Percentiles rank a stretch among this genome's conserved stretches.
Conservation (phyloP, 805 yeast species). For the Ogataea salicorniae region DNA sequence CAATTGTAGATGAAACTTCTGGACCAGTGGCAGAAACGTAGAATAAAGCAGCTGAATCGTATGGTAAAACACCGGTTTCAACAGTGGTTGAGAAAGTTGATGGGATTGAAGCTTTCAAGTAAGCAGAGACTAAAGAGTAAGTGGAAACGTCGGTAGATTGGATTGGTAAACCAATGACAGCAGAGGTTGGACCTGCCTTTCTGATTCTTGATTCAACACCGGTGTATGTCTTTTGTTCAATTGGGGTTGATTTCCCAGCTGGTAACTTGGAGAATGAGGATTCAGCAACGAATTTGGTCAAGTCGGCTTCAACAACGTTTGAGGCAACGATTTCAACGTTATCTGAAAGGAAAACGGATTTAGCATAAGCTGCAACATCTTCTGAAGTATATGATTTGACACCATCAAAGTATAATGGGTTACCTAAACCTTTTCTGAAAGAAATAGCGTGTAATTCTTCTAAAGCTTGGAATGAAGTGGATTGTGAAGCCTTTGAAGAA, state of each 20-base stretch:
- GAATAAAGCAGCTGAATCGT: conserved; percentile 79
- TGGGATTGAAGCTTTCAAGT: conserved; percentile 46
- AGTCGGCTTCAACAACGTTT: conserved; percentile 70
- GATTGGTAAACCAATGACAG: conserved; percentile 79
- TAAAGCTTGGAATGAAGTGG: conserved; percentile 56
- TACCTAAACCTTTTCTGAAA: conserved; percentile 85
- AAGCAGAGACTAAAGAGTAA: conserved; percentile 66
- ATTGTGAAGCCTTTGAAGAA: conserved; percentile 43
- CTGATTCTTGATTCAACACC: conserved; percentile 71
- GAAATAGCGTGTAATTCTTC: conserved; percentile 77
- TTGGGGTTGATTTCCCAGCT: conserved; percentile 40
- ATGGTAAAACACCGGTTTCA: conserved; percentile 52
- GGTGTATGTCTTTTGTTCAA: conserved; percentile 36
- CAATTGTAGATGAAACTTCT: conserved; percentile 42
- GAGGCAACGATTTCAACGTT: conserved; percentile 68
- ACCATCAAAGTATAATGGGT: conserved; percentile 72
- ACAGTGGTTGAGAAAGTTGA: conserved; percentile 51
- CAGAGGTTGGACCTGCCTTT: conserved; percentile 59
- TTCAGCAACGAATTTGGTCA: conserved; percentile 60
- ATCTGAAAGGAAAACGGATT: conserved; percentile 59
- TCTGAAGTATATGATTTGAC: conserved; percentile 50
- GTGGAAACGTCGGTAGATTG: conserved; percentile 56
- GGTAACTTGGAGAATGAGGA: conserved; percentile 62
- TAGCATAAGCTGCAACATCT: conserved; percentile 63
- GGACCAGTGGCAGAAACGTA: conserved; percentile 59